Conservation (phyloP, 208 protist genomes). For the Trypanosoma brucei region DNA sequence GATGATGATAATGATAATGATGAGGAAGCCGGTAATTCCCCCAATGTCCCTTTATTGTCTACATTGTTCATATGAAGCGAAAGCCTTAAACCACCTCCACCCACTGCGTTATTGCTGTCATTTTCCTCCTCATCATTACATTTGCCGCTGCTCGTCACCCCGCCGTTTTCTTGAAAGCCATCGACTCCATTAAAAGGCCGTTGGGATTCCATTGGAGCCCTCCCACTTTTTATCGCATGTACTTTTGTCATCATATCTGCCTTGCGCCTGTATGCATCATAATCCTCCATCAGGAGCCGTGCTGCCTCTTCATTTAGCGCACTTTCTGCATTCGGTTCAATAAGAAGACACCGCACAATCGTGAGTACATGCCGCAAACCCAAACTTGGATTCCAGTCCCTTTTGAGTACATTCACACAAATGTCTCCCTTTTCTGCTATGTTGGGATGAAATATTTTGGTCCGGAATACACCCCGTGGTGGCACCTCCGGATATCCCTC, state of each 20-base stretch:
- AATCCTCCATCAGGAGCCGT: conserved; percentile 95
- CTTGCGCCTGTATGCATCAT: conserved; percentile 77
- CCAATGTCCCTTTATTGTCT: neutral
- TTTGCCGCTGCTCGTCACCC: neutral
- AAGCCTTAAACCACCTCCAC: neutral
- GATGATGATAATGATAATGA: neutral
- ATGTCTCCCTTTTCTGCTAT: conserved; percentile 97
- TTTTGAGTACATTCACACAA: conserved; percentile 98
- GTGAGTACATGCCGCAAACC: conserved; percentile 95
- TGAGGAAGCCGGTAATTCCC: neutral
- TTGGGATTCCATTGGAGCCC: conserved; percentile 18
- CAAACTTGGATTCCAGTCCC: conserved; percentile 93
- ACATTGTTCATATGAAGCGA: neutral
- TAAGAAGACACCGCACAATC: conserved; percentile 95
- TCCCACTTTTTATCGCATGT: conserved; percentile 40
- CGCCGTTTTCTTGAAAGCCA: no score
- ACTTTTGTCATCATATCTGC: conserved; percentile 78
- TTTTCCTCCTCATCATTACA: conserved; percentile 18
- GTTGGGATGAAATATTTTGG: conserved; percentile 99
- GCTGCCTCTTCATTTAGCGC: conserved; percentile 98
- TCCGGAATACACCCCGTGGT: conserved; percentile 96
- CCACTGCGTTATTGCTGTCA: neutral
- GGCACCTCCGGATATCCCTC: conserved; percentile 93
- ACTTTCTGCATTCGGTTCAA: conserved; percentile 98
- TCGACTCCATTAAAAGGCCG: conserved; percentile 19